These are phyloP conservation scores for Cymbidium sinense DNA, from an alignment of 106 monocot species.

Conservation along the genomic window DNA sequence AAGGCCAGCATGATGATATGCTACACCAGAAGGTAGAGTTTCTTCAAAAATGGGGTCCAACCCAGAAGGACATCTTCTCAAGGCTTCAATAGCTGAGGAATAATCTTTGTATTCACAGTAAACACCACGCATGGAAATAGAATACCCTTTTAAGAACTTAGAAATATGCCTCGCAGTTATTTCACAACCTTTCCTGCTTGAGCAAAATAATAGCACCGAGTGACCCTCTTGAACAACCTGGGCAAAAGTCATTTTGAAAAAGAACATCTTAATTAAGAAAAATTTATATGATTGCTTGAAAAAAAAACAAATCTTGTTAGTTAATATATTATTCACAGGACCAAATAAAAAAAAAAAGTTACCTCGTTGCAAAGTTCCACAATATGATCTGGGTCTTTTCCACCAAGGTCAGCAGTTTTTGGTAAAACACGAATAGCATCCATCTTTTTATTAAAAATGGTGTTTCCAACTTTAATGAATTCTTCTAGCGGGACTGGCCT, in stretches of 20 bases:
- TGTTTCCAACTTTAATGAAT: conserved; percentile 86
- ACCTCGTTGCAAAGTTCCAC: conserved; percentile 97
- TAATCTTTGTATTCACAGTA: conserved; percentile 47
- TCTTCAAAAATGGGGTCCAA: conserved; percentile 84
- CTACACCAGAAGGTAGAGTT: conserved; percentile 89
- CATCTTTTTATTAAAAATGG: conserved; percentile 73
- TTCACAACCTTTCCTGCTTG: conserved; percentile 96
- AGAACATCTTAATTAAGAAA: neutral
- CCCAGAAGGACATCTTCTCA: conserved; percentile 75
- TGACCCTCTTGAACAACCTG: conserved; percentile 96
- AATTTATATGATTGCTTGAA: neutral
- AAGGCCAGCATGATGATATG: conserved; percentile 98
- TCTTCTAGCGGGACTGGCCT: conserved; percentile 93
- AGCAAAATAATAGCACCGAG: conserved; percentile 91
- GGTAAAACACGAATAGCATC: conserved; percentile 51
- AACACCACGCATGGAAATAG: conserved; percentile 16
- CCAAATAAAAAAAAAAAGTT: neutral
- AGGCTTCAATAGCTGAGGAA: conserved; percentile 69
- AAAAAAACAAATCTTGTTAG: neutral
- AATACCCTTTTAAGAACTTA: conserved; percentile 39
- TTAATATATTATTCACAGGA: neutral
- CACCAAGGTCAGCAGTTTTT: conserved; percentile 66
- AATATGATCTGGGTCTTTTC: conserved; percentile 97
- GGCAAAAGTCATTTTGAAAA: neutral
- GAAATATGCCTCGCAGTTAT: conserved; percentile 86